A percentile compares a stretch with the other conserved stretches of the same genome.
Conservation (phyloP, 176 grass and related monocot genomes). For the Oryza punctata region DNA sequence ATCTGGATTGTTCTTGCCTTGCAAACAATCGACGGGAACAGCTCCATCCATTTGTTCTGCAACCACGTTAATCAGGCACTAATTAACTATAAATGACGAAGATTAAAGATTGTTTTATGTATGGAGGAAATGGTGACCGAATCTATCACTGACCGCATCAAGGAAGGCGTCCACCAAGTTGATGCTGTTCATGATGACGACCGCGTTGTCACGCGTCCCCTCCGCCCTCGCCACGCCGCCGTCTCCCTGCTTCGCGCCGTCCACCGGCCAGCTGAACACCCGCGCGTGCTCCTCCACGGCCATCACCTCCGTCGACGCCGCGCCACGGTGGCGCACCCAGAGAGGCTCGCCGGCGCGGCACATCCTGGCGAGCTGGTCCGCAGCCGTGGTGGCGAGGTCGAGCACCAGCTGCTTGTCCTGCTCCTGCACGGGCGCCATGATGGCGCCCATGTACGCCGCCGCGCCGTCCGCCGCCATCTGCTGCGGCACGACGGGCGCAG, state of each 20-base stretch:
- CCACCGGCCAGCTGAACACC: constrained; percentile 69
- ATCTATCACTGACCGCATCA: constrained; percentile 63
- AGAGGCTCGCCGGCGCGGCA: constrained; percentile 58
- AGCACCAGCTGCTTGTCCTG: constrained; percentile 70
- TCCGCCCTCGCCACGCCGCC: constrained; percentile 48
- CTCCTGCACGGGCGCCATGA: constrained; percentile 56
- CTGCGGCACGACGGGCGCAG: constrained; percentile 21
- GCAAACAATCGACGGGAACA: constrained; percentile 91
- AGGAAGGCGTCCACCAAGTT: constrained; percentile 89
- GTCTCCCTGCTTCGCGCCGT: constrained; percentile 42
- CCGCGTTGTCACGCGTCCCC: constrained; percentile 66
- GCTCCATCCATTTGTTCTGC: constrained; percentile 96
- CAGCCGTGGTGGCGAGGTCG: constrained; percentile 74
- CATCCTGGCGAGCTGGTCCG: constrained; percentile 60
- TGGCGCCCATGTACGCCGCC: constrained; percentile 3
- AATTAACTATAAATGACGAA: too few species aligned
- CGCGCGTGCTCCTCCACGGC: constrained; percentile 59
- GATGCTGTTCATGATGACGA: constrained; percentile 97
- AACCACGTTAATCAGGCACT: not conserved
- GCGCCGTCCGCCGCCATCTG: constrained; percentile 29
- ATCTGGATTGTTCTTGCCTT: constrained; percentile 81
- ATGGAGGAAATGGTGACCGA: too few species aligned
- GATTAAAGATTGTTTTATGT: too few species aligned
- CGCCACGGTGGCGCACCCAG: constrained; percentile 44
- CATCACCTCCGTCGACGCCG: constrained; percentile 42